Evolutionary conservation across 345 rosid species (phyloP), one percentile per base, ranked within the genome.

Genomic region (Rhizophora apiculata): DNA sequence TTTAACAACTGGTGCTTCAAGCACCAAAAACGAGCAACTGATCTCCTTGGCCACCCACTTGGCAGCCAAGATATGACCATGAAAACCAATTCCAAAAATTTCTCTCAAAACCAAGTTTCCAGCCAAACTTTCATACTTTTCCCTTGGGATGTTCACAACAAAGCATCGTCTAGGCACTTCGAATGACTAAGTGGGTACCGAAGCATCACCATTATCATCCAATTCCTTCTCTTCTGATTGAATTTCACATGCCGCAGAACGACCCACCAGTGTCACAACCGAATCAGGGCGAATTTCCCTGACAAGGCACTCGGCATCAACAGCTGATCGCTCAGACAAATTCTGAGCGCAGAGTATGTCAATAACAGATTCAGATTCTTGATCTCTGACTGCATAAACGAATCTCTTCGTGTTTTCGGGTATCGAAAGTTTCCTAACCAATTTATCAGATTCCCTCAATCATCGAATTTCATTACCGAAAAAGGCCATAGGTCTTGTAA

Each of bases 401-500:
- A 95, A 92, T 56, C 78, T 84, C 74, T 88, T 88, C 0, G 93
- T 88, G 61, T 69, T 85, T 56, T 88, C 89, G 1, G 94, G 92
- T 22, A 95, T 71, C 3, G 91, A 62, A 49, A 95, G 96, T 27
- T 83, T 81, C n/a, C 68, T 70, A 51, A 95, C 94, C 48, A 95
- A 36, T 60, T 82, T 77, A 62, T 80, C 72, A 6, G 96, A 95
- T 24, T 77, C 83, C 71, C 63, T 84, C 70, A 95, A 71, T 95
- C 97, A 78, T 82, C 86, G 62, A 37, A 68, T 65, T 72, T 80
- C 15, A 80, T 68, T 10, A 72, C 36, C 21, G 96, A 87, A 67
- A 95, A 87, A 1, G 99, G 99, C 99, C 99, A 95, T 13, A 84
- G 32, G 59, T 69, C 85, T 77, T 79, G 84, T 9, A 95, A 72